Conservation (phyloP, 805 yeast species). For the Suhomyces faveliae region DNA sequence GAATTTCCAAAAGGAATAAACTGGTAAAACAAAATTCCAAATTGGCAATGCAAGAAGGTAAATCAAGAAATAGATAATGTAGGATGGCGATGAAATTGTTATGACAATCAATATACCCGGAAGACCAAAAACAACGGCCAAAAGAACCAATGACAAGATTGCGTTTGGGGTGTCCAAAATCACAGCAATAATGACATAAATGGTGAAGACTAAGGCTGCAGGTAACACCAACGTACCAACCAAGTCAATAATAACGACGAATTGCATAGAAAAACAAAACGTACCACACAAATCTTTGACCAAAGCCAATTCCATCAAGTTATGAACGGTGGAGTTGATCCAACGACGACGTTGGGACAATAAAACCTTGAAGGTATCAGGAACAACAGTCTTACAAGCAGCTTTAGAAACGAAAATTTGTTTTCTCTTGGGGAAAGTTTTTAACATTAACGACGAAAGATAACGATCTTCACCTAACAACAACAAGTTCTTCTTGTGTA, state of each 20-base stretch:
- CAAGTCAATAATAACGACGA: constrained; percentile 78
- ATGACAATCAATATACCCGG: constrained; percentile 81
- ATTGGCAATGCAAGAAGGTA: constrained; percentile 83
- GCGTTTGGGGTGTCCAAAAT: constrained; percentile 77
- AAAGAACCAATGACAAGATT: constrained; percentile 66
- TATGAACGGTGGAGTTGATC: constrained; percentile 94
- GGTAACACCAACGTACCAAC: constrained; percentile 88
- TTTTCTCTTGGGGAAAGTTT: constrained; percentile 85
- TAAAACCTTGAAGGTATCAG: constrained; percentile 72
- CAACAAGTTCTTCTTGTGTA: constrained; percentile 82
- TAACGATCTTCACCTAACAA: constrained; percentile 89
- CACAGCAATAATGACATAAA: constrained; percentile 73
- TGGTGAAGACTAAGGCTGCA: constrained; percentile 78
- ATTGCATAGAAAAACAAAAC: constrained; percentile 93
- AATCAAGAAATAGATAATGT: constrained; percentile 74
- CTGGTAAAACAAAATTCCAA: constrained; percentile 88
- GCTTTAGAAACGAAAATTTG: constrained; percentile 88
- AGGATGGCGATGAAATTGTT: constrained; percentile 72
- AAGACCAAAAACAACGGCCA: constrained; percentile 77
- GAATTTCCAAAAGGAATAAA: constrained; percentile 90
- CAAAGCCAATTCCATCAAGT: constrained; percentile 79
- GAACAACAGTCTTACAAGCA: constrained; percentile 89
- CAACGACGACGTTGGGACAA: constrained; percentile 94
- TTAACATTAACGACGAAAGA: constrained; percentile 79
- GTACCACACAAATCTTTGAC: constrained; percentile 91